Evolutionary conservation across 169 alveolate species (phyloP).

Genomic region (Eimeria tenella): DNA sequence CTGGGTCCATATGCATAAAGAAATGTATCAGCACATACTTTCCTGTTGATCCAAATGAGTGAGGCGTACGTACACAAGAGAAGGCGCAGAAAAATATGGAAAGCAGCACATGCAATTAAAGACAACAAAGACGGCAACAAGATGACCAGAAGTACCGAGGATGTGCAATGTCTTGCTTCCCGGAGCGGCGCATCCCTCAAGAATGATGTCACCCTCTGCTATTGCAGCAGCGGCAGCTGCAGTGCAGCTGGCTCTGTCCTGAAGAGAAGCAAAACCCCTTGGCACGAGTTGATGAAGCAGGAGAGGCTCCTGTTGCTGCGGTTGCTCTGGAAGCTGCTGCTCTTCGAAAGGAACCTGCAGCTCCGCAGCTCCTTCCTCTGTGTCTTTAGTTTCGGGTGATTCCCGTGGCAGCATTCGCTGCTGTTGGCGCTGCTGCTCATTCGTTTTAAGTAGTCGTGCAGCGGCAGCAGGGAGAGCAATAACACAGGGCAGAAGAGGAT

Average conservation of each 20-base stretch:
- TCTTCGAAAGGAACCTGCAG: neutral
- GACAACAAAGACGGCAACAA: neutral
- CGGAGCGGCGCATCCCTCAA: slow-evolving; percentile 87
- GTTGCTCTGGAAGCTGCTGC: neutral
- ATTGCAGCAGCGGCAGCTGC: slow-evolving; percentile 79
- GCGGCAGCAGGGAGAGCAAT: slow-evolving; percentile 41
- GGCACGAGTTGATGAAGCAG: slow-evolving; percentile 66
- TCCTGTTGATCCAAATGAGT: too few species aligned
- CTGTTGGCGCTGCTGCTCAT: neutral
- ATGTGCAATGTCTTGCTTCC: slow-evolving; percentile 84
- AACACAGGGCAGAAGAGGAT: slow-evolving; percentile 33
- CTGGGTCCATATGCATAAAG: too few species aligned
- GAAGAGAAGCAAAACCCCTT: slow-evolving; percentile 71
- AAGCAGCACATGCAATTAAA: neutral
- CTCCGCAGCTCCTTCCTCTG: neutral
- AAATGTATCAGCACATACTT: too few species aligned
- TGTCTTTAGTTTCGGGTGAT: neutral
- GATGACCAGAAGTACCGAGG: slow-evolving; percentile 61
- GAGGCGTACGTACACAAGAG: neutral
- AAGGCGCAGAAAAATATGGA: neutral
- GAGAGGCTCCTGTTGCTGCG: slow-evolving; percentile 7
- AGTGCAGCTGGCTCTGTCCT: slow-evolving; percentile 81
- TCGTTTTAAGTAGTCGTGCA: slow-evolving; percentile 1
- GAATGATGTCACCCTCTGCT: slow-evolving; percentile 81
- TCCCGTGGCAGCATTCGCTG: neutral